A percentile compares a stretch with the other conserved stretches of the same genome.
Conservation (phyloP, 306 rosid species). For the Fragaria iinumae region DNA sequence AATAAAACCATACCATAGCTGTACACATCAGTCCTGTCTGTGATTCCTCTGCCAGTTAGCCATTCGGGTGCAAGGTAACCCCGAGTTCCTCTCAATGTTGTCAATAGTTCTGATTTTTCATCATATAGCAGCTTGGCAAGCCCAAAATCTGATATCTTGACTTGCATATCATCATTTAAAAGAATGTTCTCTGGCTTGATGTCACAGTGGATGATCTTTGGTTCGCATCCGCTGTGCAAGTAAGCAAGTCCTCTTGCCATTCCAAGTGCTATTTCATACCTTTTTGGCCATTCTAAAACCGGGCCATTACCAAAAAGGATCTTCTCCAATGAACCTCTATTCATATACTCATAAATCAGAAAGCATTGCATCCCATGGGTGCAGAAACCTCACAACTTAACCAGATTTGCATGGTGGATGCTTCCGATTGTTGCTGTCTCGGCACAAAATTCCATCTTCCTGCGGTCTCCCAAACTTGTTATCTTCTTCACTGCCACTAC, state of each 20-base stretch:
- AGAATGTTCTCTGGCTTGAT: conserved; percentile 68
- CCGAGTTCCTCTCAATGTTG: conserved; percentile 64
- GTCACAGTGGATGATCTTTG: conserved; percentile 59
- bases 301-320: conserved; percentile 12
- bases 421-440: conserved; percentile 19
- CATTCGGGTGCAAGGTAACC: conserved; percentile 74
- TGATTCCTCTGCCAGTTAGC: conserved; percentile 52
- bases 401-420: conserved; percentile 26
- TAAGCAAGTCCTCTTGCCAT: conserved; percentile 50
- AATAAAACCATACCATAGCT: conserved; percentile 45
- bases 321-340: conserved; percentile 20
- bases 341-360: conserved; percentile 21
- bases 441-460: conserved; percentile 26
- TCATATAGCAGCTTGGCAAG: conserved; percentile 51
- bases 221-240: conserved; percentile 55
- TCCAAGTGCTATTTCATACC: conserved; percentile 42
- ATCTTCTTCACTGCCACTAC: conserved; percentile 32
- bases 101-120: conserved; percentile 49
- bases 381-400: conserved; percentile 24
- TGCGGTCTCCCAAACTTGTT: conserved; percentile 15
- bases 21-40: conserved; percentile 19
- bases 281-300: conserved; percentile 23
- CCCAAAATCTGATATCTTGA: conserved; percentile 62
- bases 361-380: background rate
- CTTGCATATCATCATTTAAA: conserved; percentile 32